Conservation (phyloP, 176 grass and related monocot species). For the Melocanna baccifera region DNA sequence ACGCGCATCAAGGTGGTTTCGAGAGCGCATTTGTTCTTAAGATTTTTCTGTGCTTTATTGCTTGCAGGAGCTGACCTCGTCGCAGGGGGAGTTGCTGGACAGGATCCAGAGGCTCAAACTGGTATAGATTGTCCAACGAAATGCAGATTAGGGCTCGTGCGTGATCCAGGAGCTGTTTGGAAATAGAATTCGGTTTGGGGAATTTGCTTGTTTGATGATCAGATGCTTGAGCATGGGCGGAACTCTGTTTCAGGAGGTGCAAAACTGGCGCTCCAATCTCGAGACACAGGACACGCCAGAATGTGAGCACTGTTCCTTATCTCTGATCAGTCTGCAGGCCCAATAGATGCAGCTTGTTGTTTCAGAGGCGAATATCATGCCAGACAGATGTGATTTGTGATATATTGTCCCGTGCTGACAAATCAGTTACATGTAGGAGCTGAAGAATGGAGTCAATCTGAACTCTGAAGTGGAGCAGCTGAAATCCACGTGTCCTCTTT, state of each 20-base stretch:
- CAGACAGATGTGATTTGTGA: no score
- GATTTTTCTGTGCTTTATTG: neutral
- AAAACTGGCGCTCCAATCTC: conserved; percentile 55
- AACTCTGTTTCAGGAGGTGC: conserved; percentile 60
- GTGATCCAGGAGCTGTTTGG: neutral
- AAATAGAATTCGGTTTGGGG: neutral
- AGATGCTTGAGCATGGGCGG: neutral
- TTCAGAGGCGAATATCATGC: neutral
- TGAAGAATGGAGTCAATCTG: conserved; percentile 47
- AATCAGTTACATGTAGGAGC: conserved; percentile 39
- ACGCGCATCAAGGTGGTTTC: conserved; percentile 34
- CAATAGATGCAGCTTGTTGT: neutral
- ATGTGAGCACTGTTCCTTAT: conserved; percentile 14
- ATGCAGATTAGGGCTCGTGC: neutral
- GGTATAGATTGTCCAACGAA: conserved; percentile 23
- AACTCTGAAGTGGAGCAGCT: conserved; percentile 55
- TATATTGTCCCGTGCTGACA: neutral
- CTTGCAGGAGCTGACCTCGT: conserved; percentile 64
- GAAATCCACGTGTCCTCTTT: conserved; percentile 42
- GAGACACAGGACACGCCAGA: conserved; percentile 49
- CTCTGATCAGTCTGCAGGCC: neutral
- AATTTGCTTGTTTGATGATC: neutral
- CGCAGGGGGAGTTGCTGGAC: conserved; percentile 56
- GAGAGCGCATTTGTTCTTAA: neutral
- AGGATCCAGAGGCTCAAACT: conserved; percentile 65